Percentiles rank a stretch among this genome's conserved stretches.
Evolutionary conservation across 2,329 filamentous ascomycete species (phyloP).

Genomic region (Penicillium sp.): DNA sequence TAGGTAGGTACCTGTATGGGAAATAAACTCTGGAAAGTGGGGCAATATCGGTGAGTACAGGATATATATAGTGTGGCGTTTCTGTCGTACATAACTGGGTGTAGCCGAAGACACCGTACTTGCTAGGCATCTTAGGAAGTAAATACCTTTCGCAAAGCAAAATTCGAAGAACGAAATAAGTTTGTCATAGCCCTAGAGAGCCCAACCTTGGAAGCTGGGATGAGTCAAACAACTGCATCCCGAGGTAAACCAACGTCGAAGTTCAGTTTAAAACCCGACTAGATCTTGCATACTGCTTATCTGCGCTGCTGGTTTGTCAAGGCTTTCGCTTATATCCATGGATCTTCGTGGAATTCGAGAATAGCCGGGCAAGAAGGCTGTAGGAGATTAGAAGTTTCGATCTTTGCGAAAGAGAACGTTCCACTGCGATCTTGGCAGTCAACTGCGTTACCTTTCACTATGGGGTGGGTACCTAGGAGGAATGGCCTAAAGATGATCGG

Average conservation of each 20-base stretch:
- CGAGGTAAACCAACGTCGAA: not conserved
- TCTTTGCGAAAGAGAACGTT: not conserved
- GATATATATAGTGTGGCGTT: not conserved
- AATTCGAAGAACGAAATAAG: not conserved
- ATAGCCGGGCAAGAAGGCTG: not conserved
- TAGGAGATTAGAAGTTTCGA: not conserved
- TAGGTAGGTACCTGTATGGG: no score
- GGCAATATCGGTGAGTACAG: not conserved
- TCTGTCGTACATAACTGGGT: not conserved
- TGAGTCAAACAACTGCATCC: not conserved
- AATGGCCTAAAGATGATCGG: not conserved
- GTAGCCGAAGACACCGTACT: not conserved
- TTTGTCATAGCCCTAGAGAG: not conserved
- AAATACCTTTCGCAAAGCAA: not conserved
- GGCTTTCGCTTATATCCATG: not conserved
- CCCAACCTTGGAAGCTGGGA: not conserved
- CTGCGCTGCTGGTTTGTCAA: not conserved
- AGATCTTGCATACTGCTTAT: not conserved
- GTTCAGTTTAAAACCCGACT: not conserved
- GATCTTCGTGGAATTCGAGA: not conserved
- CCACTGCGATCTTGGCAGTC: not conserved
- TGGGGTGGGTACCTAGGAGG: not conserved
- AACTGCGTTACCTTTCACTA: not conserved
- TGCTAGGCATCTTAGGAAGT: not conserved
- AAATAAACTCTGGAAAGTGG: not conserved